Percentiles rank a stretch among this genome's conserved stretches.
Evolutionary conservation across 179 eudicot genomes (phyloP).

Genomic region (Amaranthus tricolor): DNA sequence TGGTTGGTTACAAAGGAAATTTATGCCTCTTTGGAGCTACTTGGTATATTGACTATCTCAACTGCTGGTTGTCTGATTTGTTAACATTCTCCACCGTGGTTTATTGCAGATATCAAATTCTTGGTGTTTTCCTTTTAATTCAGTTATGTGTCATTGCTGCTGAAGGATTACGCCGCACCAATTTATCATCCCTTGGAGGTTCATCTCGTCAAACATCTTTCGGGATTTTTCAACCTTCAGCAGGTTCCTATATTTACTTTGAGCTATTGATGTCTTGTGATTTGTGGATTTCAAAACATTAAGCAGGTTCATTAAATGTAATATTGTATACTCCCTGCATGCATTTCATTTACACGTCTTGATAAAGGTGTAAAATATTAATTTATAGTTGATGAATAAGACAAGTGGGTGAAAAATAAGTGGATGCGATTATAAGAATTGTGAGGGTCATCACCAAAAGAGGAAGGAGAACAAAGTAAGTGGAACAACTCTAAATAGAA

Average conservation of each 20-base stretch:
- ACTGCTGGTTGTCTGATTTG: constrained; percentile 8
- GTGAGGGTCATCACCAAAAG: no score
- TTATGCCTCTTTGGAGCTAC: background rate
- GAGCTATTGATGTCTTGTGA: background rate
- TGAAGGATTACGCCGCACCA: constrained; percentile 76
- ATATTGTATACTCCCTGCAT: background rate
- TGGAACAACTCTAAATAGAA: no score
- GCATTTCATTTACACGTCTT: no score
- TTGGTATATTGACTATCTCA: background rate
- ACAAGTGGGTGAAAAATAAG: no score
- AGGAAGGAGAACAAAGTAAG: no score
- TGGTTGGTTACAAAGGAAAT: no score
- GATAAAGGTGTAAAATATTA: no score
- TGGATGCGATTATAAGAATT: no score
- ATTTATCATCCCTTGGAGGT: constrained; percentile 66
- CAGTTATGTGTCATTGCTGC: constrained; percentile 91
- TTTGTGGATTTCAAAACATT: background rate
- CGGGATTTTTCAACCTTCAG: constrained; percentile 57
- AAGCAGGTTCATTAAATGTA: background rate
- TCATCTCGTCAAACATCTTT: constrained; percentile 59
- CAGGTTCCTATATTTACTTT: constrained; percentile 45
- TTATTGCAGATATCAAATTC: constrained; percentile 90
- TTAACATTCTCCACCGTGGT: constrained; percentile 15
- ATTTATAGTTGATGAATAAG: no score
- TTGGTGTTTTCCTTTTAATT: constrained; percentile 85